These are phyloP conservation scores for Penicillium sp. DNA, from an alignment of 2,329 filamentous ascomycete species.

Conservation along the genomic window DNA sequence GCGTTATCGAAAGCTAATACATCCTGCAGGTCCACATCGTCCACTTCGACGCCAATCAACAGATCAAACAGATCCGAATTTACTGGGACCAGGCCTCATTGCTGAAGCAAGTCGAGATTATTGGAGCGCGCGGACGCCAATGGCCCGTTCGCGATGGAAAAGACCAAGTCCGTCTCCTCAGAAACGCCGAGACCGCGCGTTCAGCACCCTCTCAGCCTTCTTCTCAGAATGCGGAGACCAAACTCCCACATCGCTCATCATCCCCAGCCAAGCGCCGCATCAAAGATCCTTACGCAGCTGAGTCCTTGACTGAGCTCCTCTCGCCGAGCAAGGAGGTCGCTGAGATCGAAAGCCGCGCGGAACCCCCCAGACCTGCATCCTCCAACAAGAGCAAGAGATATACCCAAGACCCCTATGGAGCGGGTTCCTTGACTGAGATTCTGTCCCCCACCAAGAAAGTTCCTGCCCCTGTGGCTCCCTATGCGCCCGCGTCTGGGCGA, in stretches of 20 bases:
- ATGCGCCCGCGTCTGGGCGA: slow-evolving; percentile 63
- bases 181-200: slow-evolving; percentile 44
- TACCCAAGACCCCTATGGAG: slow-evolving; percentile 38
- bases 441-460: slow-evolving; percentile 58
- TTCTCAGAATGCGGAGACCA: slow-evolving; percentile 15
- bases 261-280: slow-evolving; percentile 43
- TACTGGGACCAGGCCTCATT: slow-evolving; percentile 95
- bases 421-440: slow-evolving; percentile 63
- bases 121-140: slow-evolving; percentile 83
- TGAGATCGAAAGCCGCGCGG: slow-evolving; percentile 11
- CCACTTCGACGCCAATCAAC: slow-evolving; percentile 69
- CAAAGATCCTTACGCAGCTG: slow-evolving; percentile 44
- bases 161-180: slow-evolving; percentile 77
- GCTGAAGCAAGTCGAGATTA: slow-evolving; percentile 89
- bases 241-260: slow-evolving; percentile 13
- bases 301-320: slow-evolving; percentile 68
- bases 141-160: slow-evolving; percentile 90
- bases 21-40: slow-evolving; percentile 75
- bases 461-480: slow-evolving; percentile 56
- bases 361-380: slow-evolving; percentile 13
- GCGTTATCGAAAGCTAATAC: slow-evolving; percentile 12
- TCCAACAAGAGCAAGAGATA: slow-evolving; percentile 36
- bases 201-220: slow-evolving; percentile 18
- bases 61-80: slow-evolving; percentile 82
- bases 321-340: slow-evolving; percentile 54